Evolutionary conservation across 2,329 filamentous ascomycete species (phyloP), one percentile per base, ranked within the genome.

Genomic region (Fusarium floridanum): DNA sequence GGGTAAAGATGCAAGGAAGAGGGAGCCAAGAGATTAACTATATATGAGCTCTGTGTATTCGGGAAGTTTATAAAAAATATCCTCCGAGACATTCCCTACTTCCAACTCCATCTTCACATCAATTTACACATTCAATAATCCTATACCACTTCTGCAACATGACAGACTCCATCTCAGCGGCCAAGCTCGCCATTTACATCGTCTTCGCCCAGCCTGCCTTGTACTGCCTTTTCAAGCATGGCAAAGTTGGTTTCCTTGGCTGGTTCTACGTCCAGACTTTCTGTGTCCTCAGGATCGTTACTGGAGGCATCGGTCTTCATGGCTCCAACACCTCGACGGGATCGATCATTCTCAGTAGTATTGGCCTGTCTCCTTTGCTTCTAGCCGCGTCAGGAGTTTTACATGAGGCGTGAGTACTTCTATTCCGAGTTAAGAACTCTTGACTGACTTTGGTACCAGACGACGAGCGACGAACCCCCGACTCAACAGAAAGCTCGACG

Each of bases 231-330:
- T 71, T 57, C 37, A 71, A 68, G 7, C 68, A 68, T 45, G 68
- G 68, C 14, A 68, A 68, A 16, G 59, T 66, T 9, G 68, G 68
- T 2, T 68, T 71, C 7, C 6, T 71, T 0, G 68, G 68, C 6
- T 71, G 68, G 68, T 68, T 68, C 43, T 71, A 65, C 41, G 65
- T 68, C 16, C 55, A 71, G 6, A 16, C 36, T 6, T 71, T 68
- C 34, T 71, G 65, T 17, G 32, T 61, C 1, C 60, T 71, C 3
- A 62, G 68, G 6, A 68, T 71, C 6, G 56, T 59, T 11, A 71
- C 64, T 12, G 68, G 65, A 6, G 65, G 50, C 3, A 50, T 71
- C 2, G 61, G 65, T 5, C 45, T 71, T 17, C 60, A 68, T 24
- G 39, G 20, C 17, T 56, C 53, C 45, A 57, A 36, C 12, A 50